Evolutionary conservation across 1,284 basidiomycete species (phyloP).

Genomic region (Heterobasidion irregulare): DNA sequence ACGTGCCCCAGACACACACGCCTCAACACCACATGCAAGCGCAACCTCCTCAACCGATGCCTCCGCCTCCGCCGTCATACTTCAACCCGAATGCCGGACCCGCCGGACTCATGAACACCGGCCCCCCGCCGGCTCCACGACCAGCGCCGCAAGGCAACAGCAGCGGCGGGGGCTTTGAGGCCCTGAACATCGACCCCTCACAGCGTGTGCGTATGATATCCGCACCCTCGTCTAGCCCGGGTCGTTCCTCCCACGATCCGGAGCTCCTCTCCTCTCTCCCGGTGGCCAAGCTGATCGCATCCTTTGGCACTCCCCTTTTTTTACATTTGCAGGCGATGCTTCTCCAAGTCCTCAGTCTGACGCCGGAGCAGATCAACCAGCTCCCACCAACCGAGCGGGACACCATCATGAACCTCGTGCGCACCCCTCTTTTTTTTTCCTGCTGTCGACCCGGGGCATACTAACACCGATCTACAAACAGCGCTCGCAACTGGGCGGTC

Average conservation of each 20-base stretch:
- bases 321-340: constrained; percentile 56
- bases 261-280: background rate
- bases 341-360: constrained; percentile 80
- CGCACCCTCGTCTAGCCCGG: background rate
- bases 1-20: constrained; percentile 19
- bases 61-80: constrained; percentile 9
- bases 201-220: constrained; percentile 17
- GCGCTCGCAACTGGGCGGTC: constrained; percentile 12
- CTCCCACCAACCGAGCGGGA: constrained; percentile 78
- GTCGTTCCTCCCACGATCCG: too few species aligned
- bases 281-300: background rate
- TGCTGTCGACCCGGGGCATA: background rate
- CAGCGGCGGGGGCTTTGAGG: background rate
- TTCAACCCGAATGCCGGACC: constrained; percentile 12
- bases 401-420: constrained; percentile 80
- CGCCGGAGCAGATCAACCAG: constrained; percentile 81
- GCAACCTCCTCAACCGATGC: constrained; percentile 15
- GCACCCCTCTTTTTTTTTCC: background rate
- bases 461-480: background rate
- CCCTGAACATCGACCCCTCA: constrained; percentile 13
- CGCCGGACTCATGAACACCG: background rate
- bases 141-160: background rate
- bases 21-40: constrained; percentile 19
- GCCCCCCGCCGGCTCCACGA: background rate
- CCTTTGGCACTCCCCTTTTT: background rate